These are phyloP conservation scores for Capsella bursapastoris DNA, from an alignment of 345 rosid genomes.

Conservation along the genomic window DNA sequence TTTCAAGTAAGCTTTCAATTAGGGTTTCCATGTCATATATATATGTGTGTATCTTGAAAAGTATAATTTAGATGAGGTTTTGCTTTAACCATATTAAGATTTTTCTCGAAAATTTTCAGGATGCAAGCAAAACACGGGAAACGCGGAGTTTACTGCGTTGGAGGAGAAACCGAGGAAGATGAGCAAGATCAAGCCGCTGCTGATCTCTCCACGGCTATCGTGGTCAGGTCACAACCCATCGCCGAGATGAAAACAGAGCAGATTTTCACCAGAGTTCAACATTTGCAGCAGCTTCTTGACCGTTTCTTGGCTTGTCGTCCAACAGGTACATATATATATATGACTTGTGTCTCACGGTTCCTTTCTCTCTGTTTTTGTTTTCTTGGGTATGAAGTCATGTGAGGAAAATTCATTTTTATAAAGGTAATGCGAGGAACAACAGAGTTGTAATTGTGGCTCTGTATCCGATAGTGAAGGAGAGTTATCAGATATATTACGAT, in stretches of 20 bases:
- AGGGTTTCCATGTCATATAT: not conserved
- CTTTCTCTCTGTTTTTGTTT: not conserved
- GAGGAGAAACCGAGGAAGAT: conserved; percentile 54
- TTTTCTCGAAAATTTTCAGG: not conserved
- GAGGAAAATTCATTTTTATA: not conserved
- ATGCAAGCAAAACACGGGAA: conserved; percentile 71
- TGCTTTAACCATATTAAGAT: not conserved
- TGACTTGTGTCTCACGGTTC: not conserved
- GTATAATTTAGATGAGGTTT: not conserved
- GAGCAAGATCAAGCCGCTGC: conserved; percentile 23
- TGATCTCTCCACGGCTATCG: conserved; percentile 33
- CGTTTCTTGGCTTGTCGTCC: conserved; percentile 90
- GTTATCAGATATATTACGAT: conserved; percentile 74
- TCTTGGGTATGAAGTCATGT: conserved; percentile 6
- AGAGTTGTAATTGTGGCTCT: conserved; percentile 80
- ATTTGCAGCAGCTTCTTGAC: conserved; percentile 76
- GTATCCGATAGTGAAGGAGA: conserved; percentile 73
- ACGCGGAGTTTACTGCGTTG: conserved; percentile 51
- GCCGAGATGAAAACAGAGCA: conserved; percentile 66
- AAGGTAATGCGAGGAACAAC: conserved; percentile 71
- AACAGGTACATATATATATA: conserved; percentile 55
- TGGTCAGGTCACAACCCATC: conserved; percentile 51
- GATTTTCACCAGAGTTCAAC: conserved; percentile 66
- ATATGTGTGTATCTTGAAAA: not conserved
- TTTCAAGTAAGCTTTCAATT: conserved; percentile 38